Evolutionary conservation across 768 basidiomycete species (phyloP).

Genomic region (Pulveroboletus sp.): DNA sequence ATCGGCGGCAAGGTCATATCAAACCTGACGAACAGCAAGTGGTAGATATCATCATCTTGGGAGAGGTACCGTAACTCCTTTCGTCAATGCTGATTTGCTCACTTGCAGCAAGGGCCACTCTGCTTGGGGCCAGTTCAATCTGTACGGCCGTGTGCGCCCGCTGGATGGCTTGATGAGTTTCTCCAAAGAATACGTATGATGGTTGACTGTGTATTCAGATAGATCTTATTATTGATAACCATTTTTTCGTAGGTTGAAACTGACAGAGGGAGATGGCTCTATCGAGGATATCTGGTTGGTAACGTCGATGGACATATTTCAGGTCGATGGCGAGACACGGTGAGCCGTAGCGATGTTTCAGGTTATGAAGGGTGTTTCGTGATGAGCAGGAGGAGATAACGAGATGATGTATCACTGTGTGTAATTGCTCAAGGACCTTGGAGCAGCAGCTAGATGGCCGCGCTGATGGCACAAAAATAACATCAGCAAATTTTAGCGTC

Average conservation of each 20-base stretch:
- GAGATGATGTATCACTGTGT: not conserved
- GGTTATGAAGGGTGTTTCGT: slow-evolving; percentile 89
- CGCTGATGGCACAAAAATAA: not conserved
- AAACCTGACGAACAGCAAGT: slow-evolving; percentile 30
- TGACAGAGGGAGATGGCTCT: slow-evolving; percentile 80
- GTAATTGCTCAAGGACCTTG: not conserved
- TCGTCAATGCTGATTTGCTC: slow-evolving; percentile 1
- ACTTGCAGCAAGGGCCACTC: slow-evolving; percentile 68
- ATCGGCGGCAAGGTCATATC: slow-evolving; percentile 26
- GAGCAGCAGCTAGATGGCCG: not conserved
- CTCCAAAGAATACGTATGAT: slow-evolving; percentile 78
- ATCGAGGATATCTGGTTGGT: slow-evolving; percentile 79
- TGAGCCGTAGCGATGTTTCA: slow-evolving; percentile 53
- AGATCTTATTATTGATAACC: not conserved
- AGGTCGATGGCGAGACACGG: slow-evolving; percentile 84
- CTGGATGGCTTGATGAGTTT: slow-evolving; percentile 78
- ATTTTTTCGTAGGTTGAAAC: slow-evolving; percentile 49
- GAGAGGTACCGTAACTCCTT: slow-evolving; percentile 49
- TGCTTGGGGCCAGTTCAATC: slow-evolving; percentile 83
- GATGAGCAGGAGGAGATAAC: slow-evolving; percentile 60
- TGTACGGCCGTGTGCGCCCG: slow-evolving; percentile 75
- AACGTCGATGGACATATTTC: slow-evolving; percentile 65
- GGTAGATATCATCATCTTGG: slow-evolving; percentile 63
- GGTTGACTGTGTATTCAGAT: not conserved
- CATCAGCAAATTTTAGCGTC: not conserved